Base-by-base conservation (phyloP, 2,329 filamentous ascomycete species). In the Sphaerulina populicola region DNA sequence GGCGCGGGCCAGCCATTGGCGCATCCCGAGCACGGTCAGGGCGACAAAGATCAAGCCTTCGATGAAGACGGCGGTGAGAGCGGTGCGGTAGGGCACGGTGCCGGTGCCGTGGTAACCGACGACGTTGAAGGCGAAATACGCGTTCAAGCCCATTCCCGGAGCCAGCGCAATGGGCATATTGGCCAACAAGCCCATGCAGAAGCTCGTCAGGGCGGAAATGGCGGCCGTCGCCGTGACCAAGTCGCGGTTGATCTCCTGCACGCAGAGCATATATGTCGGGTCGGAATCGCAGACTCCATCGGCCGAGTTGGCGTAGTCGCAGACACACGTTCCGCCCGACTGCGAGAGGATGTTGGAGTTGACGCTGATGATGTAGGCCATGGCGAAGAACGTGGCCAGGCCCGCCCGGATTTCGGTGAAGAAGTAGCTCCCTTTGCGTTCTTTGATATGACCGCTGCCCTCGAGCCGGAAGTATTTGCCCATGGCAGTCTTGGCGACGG, bases 41-140 rank as follows among this genome's bases (percentile, higher is more conserved):
- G 73, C 85, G 45, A 94, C 80, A 70, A 94, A 94, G 55, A 94
- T 82, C 67, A 86, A 86, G 35, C 88, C 88, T 68, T 94, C 88
- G 11, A 93, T 83, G 65, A 94, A 94, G 58, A 93, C 88, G 48
- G 88, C 88, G 3, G 88, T 93, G 35, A 94, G 72, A 31, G 88
- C 88, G 15, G 90, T 77, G 47, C 78, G 68, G 65, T 87, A 94
- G 1, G 86, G 81, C 7, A 94, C 82, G 33, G 77, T 74, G 2
- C 87, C 87, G 18, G 74, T 77, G 39, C 88, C 88, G 65, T 90
- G 83, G 62, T 75, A 80, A 3, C 88, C 88, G 51, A 94, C 88
- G 40, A 88, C 83, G 0, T 81, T 85, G 65, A 86, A 94, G 23
- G 88, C 79, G 64, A 94, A 94, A 68, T 94, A 94, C 14, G 88